Conservation (phyloP, 495 filamentous ascomycete genomes). For the Talaromyces borbonicus region DNA sequence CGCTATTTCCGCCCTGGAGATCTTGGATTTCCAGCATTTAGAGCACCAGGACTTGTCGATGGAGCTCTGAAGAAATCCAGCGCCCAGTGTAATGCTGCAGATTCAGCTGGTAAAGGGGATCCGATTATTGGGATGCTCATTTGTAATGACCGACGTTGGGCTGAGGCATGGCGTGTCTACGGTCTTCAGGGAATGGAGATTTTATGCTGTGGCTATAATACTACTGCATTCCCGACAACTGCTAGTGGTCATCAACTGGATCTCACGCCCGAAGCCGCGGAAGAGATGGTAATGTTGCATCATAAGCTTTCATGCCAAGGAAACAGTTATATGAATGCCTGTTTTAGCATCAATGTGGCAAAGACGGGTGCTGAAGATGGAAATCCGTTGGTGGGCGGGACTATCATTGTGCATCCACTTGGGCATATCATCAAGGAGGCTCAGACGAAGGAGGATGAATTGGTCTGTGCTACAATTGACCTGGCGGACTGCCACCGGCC, state of each 20-base stretch:
- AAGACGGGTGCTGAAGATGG: conserved; percentile 38
- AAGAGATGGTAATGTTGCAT: conserved; percentile 33
- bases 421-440: conserved; percentile 38
- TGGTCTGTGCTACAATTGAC: conserved; percentile 38
- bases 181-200: conserved; percentile 39
- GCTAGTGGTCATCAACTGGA: conserved; percentile 30
- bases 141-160: conserved; percentile 42
- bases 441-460: conserved; percentile 32
- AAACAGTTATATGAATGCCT: conserved; percentile 39
- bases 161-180: conserved; percentile 35
- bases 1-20: conserved; percentile 38
- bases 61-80: conserved; percentile 7
- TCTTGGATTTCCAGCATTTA: conserved; percentile 38
- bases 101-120: conserved; percentile 27
- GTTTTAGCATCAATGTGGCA: conserved; percentile 34
- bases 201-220: conserved; percentile 40
- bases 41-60: conserved; percentile 30
- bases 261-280: conserved; percentile 28
- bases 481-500: conserved; percentile 31
- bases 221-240: conserved; percentile 31
- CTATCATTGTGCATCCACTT: conserved; percentile 37
- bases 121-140: conserved; percentile 43
- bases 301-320: conserved; percentile 35
- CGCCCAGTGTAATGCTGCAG: conserved; percentile 9
- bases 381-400: conserved; percentile 36